phyloP scores from a whole-genome alignment of 2,329 filamentous ascomycete species.

The Ascochyta rabiei region DNA sequence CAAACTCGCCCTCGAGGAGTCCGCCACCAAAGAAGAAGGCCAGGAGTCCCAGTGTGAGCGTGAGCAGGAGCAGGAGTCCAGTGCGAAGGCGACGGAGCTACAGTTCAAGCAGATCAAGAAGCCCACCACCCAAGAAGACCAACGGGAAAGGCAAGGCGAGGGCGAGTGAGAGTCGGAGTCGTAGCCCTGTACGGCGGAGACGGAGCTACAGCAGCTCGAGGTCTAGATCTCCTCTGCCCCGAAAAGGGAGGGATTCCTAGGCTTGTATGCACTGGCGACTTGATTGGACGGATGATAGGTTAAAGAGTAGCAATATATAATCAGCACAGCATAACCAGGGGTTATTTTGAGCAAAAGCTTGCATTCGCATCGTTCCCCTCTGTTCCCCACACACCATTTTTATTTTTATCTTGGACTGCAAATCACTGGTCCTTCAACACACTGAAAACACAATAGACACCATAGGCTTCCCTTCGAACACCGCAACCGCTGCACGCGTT shows the following conservation, averaged over 20 bases:
- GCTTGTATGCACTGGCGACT: too few relatives aligned
- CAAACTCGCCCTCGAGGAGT: conserved; percentile 22
- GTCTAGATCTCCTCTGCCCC: conserved; percentile 19
- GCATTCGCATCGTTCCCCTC: too few relatives aligned
- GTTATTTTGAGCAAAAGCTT: too few relatives aligned
- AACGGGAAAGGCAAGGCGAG: conserved; percentile 14
- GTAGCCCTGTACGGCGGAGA: conserved; percentile 14
- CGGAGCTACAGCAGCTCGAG: conserved; percentile 19
- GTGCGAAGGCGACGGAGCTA: conserved; percentile 3
- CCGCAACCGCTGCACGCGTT: too few relatives aligned
- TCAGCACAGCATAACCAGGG: too few relatives aligned
- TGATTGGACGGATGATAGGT: too few relatives aligned
- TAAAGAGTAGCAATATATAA: too few relatives aligned
- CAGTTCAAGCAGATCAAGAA: conserved; percentile 3
- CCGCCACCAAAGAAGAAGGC: conserved; percentile 22
- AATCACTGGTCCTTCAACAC: too few relatives aligned
- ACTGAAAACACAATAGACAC: too few relatives aligned
- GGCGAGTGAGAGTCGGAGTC: conserved; percentile 10
- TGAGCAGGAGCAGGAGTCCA: conserved; percentile 10
- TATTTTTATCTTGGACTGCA: too few relatives aligned
- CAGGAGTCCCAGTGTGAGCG: conserved; percentile 17
- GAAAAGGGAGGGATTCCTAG: conserved; percentile 19
- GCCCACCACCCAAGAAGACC: conserved; percentile 11
- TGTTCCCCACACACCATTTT: too few relatives aligned
- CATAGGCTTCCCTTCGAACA: too few relatives aligned